Evolutionary conservation across 176 grass and related monocot genomes (phyloP), one percentile per base, ranked within the genome.

Genomic region (Cenchrus purpureus): DNA sequence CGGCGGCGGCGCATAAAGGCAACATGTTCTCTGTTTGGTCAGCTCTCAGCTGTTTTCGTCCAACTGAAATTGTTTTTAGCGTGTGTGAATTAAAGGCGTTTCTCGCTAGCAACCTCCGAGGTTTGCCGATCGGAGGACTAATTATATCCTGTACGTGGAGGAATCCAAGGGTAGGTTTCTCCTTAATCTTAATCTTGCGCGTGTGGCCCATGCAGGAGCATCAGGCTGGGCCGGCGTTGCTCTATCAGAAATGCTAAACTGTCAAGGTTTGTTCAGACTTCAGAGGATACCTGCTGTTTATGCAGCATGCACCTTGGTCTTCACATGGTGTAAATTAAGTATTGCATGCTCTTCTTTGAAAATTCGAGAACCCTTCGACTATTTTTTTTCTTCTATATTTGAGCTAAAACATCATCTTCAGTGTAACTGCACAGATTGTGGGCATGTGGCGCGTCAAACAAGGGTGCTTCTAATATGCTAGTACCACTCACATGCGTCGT

Each of bases 61-160:
- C 71, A 50, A 43, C 68, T 17, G 42, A 80, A 60, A 51, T 71
- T 82, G 16, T 82, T 53, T 61, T 4, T 20, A 49, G 65, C 34
- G 4, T 25, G 25, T 25, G 25, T 25, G 25, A 34, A 57, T 12
- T 34, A 10, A 44, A 70, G 20, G 13, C 65, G 34, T 45, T 68
- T 55, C 64, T 53, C 19, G 8, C 25, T 66, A 53, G 48, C 32
- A 28, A 37, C 51, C 51, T 81, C 79, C 12, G 65, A 71, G 76
- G n/a, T 79, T 62, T 61, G 54, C 17, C 53, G 37, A 43, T 55
- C 49, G 7, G 52, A 42, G 10, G 37, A 40, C 45, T 17, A 3
- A 14, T 10, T 1, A 16, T 42, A 43, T 6, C 0, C 7, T 70
- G 51, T 65, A 4, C 37, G 37, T 40, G 65, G 50, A 54, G 51